phyloP scores from a whole-genome alignment of 495 filamentous ascomycete species.

The Penicillium maclennaniae region DNA sequence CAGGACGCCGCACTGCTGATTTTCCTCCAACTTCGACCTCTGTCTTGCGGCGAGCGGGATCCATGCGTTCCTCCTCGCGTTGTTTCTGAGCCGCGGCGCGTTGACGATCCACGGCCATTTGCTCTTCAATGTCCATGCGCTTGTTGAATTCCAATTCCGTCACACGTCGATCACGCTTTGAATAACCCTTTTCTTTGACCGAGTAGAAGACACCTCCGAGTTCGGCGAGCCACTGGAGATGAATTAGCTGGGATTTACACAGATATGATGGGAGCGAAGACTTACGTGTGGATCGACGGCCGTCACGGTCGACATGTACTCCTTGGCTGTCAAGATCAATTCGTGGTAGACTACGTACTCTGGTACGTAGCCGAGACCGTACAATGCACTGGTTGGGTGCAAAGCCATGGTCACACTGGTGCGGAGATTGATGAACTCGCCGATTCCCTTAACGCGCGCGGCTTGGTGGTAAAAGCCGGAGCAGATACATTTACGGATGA shows the following conservation, averaged over 20 bases:
- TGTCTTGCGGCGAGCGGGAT: slow-evolving; percentile 31
- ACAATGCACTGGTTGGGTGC: slow-evolving; percentile 89
- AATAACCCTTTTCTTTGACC: slow-evolving; percentile 96
- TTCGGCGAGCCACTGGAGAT: slow-evolving; percentile 80
- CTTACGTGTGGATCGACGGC: slow-evolving; percentile 85
- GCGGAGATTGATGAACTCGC: slow-evolving; percentile 93
- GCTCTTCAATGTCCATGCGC: slow-evolving; percentile 91
- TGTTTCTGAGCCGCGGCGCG: slow-evolving; percentile 56
- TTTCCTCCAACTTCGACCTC: slow-evolving; percentile 39
- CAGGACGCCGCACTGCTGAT: slow-evolving; percentile 38
- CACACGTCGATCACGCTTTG: slow-evolving; percentile 78
- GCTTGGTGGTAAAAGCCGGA: slow-evolving; percentile 98
- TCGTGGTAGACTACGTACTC: slow-evolving; percentile 99
- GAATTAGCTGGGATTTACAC: slow-evolving; percentile 10
- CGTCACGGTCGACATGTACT: slow-evolving; percentile 98
- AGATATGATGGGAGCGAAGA: slow-evolving; percentile 2
- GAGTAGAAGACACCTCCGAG: slow-evolving; percentile 98
- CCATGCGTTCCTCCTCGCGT: slow-evolving; percentile 39
- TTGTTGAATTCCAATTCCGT: slow-evolving; percentile 93
- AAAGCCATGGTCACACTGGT: slow-evolving; percentile 91
- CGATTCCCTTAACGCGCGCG: slow-evolving; percentile 93
- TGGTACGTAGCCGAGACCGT: slow-evolving; percentile 87
- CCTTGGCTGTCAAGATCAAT: slow-evolving; percentile 91
- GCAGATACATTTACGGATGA: slow-evolving; percentile 94
- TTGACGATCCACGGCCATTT: slow-evolving; percentile 86